phyloP scores from a whole-genome alignment of 495 filamentous ascomycete species.

The Letharia lupina region DNA sequence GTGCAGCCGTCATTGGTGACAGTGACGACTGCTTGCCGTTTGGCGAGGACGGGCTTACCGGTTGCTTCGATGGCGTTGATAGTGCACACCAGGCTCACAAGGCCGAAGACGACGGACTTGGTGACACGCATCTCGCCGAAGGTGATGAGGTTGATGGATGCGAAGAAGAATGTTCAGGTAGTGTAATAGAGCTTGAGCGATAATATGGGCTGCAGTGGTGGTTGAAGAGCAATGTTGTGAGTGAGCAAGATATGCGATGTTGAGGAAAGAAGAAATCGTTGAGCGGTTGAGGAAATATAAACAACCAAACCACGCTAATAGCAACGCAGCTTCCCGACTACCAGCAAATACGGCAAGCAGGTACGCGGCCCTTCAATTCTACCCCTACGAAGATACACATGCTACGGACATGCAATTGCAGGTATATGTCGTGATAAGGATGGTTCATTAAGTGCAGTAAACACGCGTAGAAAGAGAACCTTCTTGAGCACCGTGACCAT shows the following conservation, averaged over 20 bases:
- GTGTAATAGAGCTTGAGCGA: constrained; percentile 13
- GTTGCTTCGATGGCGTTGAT: constrained; percentile 5
- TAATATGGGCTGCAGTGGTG: constrained; percentile 11
- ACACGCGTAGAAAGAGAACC: neutral
- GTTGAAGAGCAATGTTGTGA: constrained; percentile 12
- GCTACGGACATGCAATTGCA: neutral
- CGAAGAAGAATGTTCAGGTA: constrained; percentile 7
- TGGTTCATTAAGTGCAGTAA: neutral
- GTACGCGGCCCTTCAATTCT: neutral
- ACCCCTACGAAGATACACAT: neutral
- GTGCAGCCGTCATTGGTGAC: constrained; percentile 4
- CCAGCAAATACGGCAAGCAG: neutral
- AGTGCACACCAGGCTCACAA: constrained; percentile 11
- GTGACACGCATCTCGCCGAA: constrained; percentile 11
- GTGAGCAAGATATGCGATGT: constrained; percentile 12
- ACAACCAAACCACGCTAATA: constrained; percentile 5
- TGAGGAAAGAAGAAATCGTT: constrained; percentile 3
- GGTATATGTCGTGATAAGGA: neutral
- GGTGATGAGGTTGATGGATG: constrained; percentile 9
- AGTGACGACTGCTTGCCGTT: neutral
- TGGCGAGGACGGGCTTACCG: constrained; percentile 4
- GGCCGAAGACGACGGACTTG: constrained; percentile 5
- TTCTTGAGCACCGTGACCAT: neutral
- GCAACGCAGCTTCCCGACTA: constrained; percentile 9
- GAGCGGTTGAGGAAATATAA: neutral